Evolutionary conservation across 2,329 filamentous ascomycete genomes (phyloP), one percentile per base, ranked within the genome.

Genomic region (Claviceps monticola): DNA sequence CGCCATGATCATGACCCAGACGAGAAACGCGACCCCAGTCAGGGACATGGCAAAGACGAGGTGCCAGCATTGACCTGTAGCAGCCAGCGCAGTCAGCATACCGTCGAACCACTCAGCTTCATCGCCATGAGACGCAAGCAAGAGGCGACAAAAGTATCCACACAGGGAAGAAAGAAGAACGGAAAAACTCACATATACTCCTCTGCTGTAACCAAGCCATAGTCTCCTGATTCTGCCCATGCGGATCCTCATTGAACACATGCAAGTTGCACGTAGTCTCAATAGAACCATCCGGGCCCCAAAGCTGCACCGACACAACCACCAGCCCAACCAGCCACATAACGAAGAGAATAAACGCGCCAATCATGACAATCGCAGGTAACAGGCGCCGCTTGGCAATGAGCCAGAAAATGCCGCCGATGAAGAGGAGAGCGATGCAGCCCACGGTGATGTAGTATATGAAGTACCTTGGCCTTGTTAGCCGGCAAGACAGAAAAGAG

Each of bases 1-100:
- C 11, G 79, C 76, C 75, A 84, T 83, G 55, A 83, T 69, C 72
- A 83, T 82, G 59, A 83, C 78, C 80, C 80, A 84, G n/a, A 84
- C 61, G 53, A 83, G 62, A 56, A 83, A 83, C 1, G 82, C 66
- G 17, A 66, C 68, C 0, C 80, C 81, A 2, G 81, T 74, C 23
- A 85, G 64, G 17, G 73, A 73, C 62, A 84, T 80, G 1, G 79
- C 74, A 64, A 83, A 85, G 1, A 78, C 77, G 1, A 82, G 73
- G 58, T 81, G 75, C 82, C 82, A 84, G 44, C 73, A 73, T 64
- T 81, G 77, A 62, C 76, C 76, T 79, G 49, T 37, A 11, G 43
- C 19, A 46, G 43, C 8, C 17, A 5, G 2, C 47, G 63, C 57
- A 64, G 60, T 51, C 29, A 3, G 29, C 29, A 34, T 29, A 29